phyloP scores from a whole-genome alignment of 1,139 yeast species.

The Taphrina confusa region DNA sequence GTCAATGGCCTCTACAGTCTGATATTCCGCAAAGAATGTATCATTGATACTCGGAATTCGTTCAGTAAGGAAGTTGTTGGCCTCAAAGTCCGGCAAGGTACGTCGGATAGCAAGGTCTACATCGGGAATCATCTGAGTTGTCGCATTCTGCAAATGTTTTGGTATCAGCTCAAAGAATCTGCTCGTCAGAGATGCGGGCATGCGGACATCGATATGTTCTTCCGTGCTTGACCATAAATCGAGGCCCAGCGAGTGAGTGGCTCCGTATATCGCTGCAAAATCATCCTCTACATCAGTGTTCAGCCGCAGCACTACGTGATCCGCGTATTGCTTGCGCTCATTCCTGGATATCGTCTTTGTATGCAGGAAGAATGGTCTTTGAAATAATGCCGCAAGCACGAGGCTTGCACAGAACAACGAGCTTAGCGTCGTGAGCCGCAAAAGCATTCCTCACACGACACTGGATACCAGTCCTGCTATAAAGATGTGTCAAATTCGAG shows the following conservation, averaged over 20 bases:
- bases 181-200: constrained; percentile 38
- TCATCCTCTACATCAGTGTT: constrained; percentile 43
- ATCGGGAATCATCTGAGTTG: constrained; percentile 11
- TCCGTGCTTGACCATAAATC: constrained; percentile 48
- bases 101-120: constrained; percentile 2
- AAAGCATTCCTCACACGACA: constrained; percentile 21
- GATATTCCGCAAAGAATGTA: constrained; percentile 67
- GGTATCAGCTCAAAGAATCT: constrained; percentile 8
- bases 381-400: neutral
- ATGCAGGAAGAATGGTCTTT: neutral
- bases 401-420: neutral
- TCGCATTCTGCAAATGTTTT: neutral
- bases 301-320: constrained; percentile 57
- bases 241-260: constrained; percentile 45
- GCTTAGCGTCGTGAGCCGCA: neutral
- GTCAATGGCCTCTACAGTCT: constrained; percentile 67
- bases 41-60: constrained; percentile 35
- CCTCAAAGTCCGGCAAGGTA: neutral
- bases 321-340: constrained; percentile 47
- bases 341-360: neutral
- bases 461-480: neutral
- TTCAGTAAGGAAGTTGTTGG: neutral
- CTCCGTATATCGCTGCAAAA: constrained; percentile 42
- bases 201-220: constrained; percentile 44
- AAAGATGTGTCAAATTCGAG: constrained; percentile 6